phyloP scores from a whole-genome alignment of 331 rosid species.

The Acacia pycnantha region DNA sequence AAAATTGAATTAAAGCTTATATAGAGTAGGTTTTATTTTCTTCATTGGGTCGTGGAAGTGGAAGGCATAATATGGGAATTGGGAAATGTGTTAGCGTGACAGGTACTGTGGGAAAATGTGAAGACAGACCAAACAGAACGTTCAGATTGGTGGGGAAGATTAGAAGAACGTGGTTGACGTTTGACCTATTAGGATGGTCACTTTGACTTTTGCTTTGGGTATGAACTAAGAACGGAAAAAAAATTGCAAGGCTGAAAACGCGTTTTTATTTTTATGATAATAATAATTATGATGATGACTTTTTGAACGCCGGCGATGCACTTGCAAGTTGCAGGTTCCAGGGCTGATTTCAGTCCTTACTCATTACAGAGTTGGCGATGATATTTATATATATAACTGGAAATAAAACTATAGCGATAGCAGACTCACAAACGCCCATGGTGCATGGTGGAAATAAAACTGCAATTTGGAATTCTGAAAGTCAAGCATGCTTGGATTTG shows the following conservation, averaged over 20 bases:
- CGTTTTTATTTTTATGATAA: neutral
- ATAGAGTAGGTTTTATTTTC: too few species aligned
- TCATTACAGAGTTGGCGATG: neutral
- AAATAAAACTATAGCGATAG: neutral
- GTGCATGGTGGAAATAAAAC: too few species aligned
- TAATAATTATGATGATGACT: neutral
- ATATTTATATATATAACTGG: neutral
- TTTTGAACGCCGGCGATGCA: neutral
- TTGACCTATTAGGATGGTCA: neutral
- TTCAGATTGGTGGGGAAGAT: neutral
- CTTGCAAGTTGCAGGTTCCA: neutral
- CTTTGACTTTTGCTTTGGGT: neutral
- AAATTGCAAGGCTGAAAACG: neutral
- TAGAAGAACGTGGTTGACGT: neutral
- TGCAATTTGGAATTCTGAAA: neutral
- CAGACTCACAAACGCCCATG: too few species aligned
- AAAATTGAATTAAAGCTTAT: too few species aligned
- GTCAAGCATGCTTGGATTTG: neutral
- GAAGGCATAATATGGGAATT: neutral
- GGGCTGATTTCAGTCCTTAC: neutral
- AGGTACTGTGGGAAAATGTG: neutral
- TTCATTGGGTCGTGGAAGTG: too few species aligned
- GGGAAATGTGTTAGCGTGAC: neutral
- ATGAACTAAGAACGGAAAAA: neutral
- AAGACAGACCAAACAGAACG: slow-evolving; percentile 1